These are phyloP conservation scores for Ammopiptanthus mongolicus DNA, from an alignment of 306 rosid species.

Conservation along the genomic window DNA sequence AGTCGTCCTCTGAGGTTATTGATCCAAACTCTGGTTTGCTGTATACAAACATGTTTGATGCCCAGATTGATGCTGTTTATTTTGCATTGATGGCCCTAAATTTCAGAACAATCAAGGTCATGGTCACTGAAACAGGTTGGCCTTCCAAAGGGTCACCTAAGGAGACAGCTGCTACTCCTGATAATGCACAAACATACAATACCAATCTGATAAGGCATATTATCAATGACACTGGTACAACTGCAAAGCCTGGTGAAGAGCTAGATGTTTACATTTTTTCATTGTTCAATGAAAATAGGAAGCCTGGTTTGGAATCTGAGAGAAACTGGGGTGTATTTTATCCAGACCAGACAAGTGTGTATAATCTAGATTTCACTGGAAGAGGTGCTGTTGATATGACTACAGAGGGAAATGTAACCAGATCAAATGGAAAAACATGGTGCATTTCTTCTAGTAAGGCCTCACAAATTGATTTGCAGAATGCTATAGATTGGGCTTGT, in stretches of 20 bases:
- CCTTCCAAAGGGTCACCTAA: constrained; percentile 95
- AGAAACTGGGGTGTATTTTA: constrained; percentile 96
- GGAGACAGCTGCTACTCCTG: constrained; percentile 79
- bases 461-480: constrained; percentile 75
- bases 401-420: constrained; percentile 47
- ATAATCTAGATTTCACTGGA: constrained; percentile 86
- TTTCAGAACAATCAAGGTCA: constrained; percentile 76
- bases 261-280: constrained; percentile 43
- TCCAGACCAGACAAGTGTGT: constrained; percentile 94
- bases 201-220: constrained; percentile 49
- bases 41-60: constrained; percentile 93
- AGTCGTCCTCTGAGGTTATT: constrained; percentile 86
- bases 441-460: constrained; percentile 92
- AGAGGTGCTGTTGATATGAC: constrained; percentile 64
- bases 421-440: constrained; percentile 71
- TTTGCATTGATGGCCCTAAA: constrained; percentile 85
- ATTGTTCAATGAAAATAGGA: constrained; percentile 80
- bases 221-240: constrained; percentile 43
- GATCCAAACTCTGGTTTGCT: constrained; percentile 95
- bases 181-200: constrained; percentile 72
- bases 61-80: constrained; percentile 93
- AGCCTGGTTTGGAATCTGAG: constrained; percentile 94
- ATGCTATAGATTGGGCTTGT: constrained; percentile 96
- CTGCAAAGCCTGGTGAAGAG: constrained; percentile 45
- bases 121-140: constrained; percentile 99